Percentiles rank a stretch among this genome's conserved stretches.
Evolutionary conservation across 495 filamentous ascomycete species (phyloP).

Genomic region (Pseudoneurospora amorphoporcata): DNA sequence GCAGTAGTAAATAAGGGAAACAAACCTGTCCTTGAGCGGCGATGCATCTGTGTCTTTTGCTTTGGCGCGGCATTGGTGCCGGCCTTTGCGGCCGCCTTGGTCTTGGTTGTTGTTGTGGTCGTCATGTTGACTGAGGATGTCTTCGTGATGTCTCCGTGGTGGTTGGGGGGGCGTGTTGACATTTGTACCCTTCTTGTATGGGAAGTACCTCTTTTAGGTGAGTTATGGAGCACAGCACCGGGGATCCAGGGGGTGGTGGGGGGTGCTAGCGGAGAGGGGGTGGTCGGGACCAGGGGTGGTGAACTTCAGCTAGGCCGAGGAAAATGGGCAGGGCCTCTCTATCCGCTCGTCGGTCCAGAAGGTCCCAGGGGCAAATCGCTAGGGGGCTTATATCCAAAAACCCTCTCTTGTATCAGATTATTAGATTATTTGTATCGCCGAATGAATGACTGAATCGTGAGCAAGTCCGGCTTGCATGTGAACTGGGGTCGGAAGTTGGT

Average conservation of each 20-base stretch:
- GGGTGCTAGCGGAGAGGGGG: slow-evolving; percentile 22
- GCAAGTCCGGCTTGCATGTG: slow-evolving; percentile 46
- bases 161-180: slow-evolving; percentile 48
- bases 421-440: slow-evolving; percentile 32
- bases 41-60: slow-evolving; percentile 71
- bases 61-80: slow-evolving; percentile 45
- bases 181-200: slow-evolving; percentile 44
- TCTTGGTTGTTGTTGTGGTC: slow-evolving; percentile 36
- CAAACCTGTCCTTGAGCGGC: slow-evolving; percentile 86
- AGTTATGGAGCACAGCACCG: slow-evolving; percentile 8
- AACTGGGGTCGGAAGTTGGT: slow-evolving; percentile 15
- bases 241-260: slow-evolving; percentile 17
- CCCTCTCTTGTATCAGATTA: slow-evolving; percentile 26
- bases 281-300: slow-evolving; percentile 19
- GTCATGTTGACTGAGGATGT: slow-evolving; percentile 39
- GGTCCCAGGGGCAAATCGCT: slow-evolving; percentile 15
- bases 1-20: slow-evolving; percentile 7
- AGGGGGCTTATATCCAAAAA: slow-evolving; percentile 8
- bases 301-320: slow-evolving; percentile 33
- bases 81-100: slow-evolving; percentile 43
- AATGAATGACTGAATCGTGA: slow-evolving; percentile 41
- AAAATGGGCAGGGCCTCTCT: slow-evolving; percentile 32
- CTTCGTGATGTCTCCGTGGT: slow-evolving; percentile 39
- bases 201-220: slow-evolving; percentile 33
- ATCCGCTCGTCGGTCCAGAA: slow-evolving; percentile 30